Conservation (phyloP, 305 asterid species). For the Rubia tinctorum region DNA sequence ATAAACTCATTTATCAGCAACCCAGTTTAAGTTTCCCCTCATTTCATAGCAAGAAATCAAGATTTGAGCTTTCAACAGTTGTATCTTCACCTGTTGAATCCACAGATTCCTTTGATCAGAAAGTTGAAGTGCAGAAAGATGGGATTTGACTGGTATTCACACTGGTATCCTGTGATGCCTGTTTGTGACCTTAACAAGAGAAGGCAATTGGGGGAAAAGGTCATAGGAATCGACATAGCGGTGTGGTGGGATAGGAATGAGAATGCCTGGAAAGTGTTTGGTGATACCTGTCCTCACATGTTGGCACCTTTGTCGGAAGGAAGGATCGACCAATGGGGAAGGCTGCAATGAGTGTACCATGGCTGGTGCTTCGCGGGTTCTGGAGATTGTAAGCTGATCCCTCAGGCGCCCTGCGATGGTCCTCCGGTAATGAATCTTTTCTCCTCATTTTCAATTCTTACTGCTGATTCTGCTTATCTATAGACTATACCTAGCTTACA, state of each 20-base stretch:
- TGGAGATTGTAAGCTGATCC: conserved; percentile 90
- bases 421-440: conserved; percentile 55
- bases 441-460: not conserved
- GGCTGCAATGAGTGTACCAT: conserved; percentile 95
- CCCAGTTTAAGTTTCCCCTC: conserved; percentile 13
- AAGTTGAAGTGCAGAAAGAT: conserved; percentile 25
- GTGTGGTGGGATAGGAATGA: conserved; percentile 88
- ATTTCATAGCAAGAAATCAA: conserved; percentile 28
- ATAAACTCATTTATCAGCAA: conserved; percentile 19
- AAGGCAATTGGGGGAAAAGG: conserved; percentile 83
- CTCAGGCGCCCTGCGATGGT: conserved; percentile 93
- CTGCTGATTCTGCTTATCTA: too few relatives aligned
- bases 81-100: conserved; percentile 34
- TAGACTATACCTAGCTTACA: too few relatives aligned
- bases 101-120: conserved; percentile 19
- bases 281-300: conserved; percentile 87
- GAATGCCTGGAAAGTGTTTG: conserved; percentile 84
- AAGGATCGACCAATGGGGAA: conserved; percentile 93
- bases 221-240: conserved; percentile 79
- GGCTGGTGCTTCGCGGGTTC: conserved; percentile 91
- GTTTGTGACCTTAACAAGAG: conserved; percentile 84
- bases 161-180: conserved; percentile 91
- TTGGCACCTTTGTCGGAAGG: conserved; percentile 94
- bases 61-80: conserved; percentile 45
- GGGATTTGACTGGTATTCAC: conserved; percentile 78